A percentile compares a stretch with the other conserved stretches of the same genome.
Conservation (phyloP, 2,329 filamentous ascomycete genomes). For the Phyllosticta citrichinensis region DNA sequence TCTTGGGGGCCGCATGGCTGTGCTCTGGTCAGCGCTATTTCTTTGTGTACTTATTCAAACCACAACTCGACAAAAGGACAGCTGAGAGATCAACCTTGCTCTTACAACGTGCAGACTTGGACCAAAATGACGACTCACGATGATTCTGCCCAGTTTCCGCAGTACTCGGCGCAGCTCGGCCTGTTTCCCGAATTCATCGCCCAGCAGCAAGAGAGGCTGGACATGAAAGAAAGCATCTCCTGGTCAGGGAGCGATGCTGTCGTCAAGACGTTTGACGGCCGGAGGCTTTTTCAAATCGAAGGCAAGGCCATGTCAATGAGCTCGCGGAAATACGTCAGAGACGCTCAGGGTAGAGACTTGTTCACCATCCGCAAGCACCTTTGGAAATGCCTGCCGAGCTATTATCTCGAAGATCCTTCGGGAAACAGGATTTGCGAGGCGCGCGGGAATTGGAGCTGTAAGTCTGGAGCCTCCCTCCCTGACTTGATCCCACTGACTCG, state of each 20-base stretch:
- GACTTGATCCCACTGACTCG: neutral
- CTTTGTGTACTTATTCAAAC: neutral
- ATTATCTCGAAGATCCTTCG: conserved; percentile 37
- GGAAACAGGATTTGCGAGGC: conserved; percentile 44
- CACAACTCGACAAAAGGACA: neutral
- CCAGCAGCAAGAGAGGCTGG: conserved; percentile 34
- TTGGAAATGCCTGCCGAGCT: conserved; percentile 43
- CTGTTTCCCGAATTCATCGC: conserved; percentile 22
- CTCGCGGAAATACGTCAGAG: conserved; percentile 46
- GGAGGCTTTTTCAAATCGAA: conserved; percentile 46
- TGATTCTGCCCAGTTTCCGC: neutral
- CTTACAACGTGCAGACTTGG: neutral
- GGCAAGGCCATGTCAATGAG: conserved; percentile 45
- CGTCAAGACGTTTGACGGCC: conserved; percentile 46
- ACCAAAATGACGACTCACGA: neutral
- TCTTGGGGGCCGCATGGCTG: neutral
- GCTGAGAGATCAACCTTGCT: neutral
- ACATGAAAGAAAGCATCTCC: conserved; percentile 54
- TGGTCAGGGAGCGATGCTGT: conserved; percentile 55
- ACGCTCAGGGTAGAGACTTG: conserved; percentile 44
- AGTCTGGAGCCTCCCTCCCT: conserved; percentile 19
- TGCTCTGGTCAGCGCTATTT: neutral
- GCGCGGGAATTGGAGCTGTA: conserved; percentile 45
- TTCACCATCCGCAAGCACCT: conserved; percentile 47
- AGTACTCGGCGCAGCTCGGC: conserved; percentile 11